Percentiles rank a stretch among this genome's conserved stretches.
These are phyloP conservation scores for Ceratobasidium sp. DNA, from an alignment of 1,284 basidiomycete species.

Conservation along the genomic window DNA sequence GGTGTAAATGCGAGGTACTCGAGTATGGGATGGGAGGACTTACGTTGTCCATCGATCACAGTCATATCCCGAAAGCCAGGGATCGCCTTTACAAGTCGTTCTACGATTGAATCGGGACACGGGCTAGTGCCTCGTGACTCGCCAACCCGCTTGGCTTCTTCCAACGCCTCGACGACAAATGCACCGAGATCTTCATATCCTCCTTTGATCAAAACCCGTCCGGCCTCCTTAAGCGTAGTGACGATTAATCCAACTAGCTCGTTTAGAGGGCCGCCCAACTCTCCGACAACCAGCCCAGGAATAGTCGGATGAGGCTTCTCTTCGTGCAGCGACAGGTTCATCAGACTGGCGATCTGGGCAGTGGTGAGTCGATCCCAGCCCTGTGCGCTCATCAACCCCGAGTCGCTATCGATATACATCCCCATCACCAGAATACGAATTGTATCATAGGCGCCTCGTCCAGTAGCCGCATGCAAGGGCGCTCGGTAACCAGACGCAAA, in stretches of 20 bases:
- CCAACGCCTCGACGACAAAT: slow-evolving; percentile 77
- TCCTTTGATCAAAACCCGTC: slow-evolving; percentile 69
- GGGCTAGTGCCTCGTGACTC: slow-evolving; percentile 57
- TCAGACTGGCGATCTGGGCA: slow-evolving; percentile 75
- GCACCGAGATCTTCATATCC: slow-evolving; percentile 79
- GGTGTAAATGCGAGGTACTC: slow-evolving; percentile 26
- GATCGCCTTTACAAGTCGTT: slow-evolving; percentile 78
- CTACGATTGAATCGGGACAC: slow-evolving; percentile 71
- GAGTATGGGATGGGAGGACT: slow-evolving; percentile 54
- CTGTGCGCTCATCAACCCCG: slow-evolving; percentile 69
- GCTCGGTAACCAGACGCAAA: slow-evolving; percentile 83
- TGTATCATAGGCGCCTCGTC: slow-evolving; percentile 83
- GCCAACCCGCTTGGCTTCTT: slow-evolving; percentile 65
- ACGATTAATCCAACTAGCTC: slow-evolving; percentile 79
- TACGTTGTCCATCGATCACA: slow-evolving; percentile 71
- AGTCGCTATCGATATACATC: slow-evolving; percentile 74
- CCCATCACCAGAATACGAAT: slow-evolving; percentile 79
- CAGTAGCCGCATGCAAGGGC: slow-evolving; percentile 75
- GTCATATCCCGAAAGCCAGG: slow-evolving; percentile 84
- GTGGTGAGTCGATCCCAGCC: slow-evolving; percentile 71
- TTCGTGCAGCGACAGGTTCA: slow-evolving; percentile 75
- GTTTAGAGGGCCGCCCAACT: slow-evolving; percentile 78
- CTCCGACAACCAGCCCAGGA: slow-evolving; percentile 79
- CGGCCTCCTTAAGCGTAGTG: slow-evolving; percentile 77
- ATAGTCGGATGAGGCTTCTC: slow-evolving; percentile 80